Evolutionary conservation across 352 stramenopile species (phyloP).

Genomic region (Globisporangium takayamanum): DNA sequence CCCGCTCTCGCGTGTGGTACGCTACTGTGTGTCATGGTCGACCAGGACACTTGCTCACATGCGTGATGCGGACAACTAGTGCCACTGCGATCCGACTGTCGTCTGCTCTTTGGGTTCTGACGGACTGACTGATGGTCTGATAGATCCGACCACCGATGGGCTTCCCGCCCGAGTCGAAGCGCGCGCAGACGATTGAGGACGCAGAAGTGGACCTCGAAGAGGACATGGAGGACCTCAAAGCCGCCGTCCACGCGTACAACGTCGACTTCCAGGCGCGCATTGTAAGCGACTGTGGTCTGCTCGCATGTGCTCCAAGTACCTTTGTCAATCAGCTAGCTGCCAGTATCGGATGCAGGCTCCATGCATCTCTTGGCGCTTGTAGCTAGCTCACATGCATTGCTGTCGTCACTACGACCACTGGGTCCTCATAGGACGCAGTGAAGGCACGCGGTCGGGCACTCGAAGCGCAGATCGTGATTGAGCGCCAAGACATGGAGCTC

Average conservation of each 20-base stretch:
- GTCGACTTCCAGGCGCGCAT: slow-evolving; percentile 78
- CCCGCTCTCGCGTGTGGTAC: slow-evolving; percentile 32
- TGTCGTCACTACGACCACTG: not conserved
- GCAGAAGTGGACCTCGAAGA: slow-evolving; percentile 66
- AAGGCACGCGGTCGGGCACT: slow-evolving; percentile 48
- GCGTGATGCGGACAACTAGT: not conserved
- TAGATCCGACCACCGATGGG: slow-evolving; percentile 58
- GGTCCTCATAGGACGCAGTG: slow-evolving; percentile 45
- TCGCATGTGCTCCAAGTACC: too few relatives aligned
- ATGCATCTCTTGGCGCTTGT: too few relatives aligned
- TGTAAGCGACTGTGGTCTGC: slow-evolving; percentile 19
- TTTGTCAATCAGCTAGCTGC: too few relatives aligned
- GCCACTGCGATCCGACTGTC: not conserved
- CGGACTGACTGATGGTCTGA: not conserved
- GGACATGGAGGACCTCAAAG: slow-evolving; percentile 81
- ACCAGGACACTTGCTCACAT: too few relatives aligned
- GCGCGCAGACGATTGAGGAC: slow-evolving; percentile 61
- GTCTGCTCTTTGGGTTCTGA: not conserved
- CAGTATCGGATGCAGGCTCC: too few relatives aligned
- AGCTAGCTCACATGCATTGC: not conserved
- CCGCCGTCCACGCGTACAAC: slow-evolving; percentile 75
- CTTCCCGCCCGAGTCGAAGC: slow-evolving; percentile 67
- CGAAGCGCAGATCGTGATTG: slow-evolving; percentile 37
- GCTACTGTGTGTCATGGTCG: not conserved
- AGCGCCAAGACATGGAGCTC: slow-evolving; percentile 58